These are phyloP conservation scores for Pedinophyceae sp. DNA, from an alignment of 139 green algal genomes.

Conservation along the genomic window DNA sequence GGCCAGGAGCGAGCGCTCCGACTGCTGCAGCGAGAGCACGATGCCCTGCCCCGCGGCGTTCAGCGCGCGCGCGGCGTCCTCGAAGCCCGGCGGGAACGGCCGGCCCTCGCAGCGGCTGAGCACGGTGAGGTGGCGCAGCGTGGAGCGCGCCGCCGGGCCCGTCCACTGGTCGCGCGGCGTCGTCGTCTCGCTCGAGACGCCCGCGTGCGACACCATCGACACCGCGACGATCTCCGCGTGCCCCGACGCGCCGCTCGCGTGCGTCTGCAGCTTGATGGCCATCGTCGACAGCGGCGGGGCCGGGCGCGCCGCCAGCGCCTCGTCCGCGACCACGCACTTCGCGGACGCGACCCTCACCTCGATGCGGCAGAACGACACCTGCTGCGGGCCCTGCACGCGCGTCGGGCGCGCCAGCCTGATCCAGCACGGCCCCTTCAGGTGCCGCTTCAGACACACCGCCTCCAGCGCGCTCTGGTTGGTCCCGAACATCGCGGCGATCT, in stretches of 20 bases:
- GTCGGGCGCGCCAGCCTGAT: slow-evolving; percentile 35
- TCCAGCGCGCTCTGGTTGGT: slow-evolving; percentile 57
- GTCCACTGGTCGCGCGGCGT: slow-evolving; percentile 1
- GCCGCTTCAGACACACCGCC: slow-evolving; percentile 76
- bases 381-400: slow-evolving; percentile 13
- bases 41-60: slow-evolving; percentile 39
- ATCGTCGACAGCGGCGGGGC: slow-evolving; percentile 21
- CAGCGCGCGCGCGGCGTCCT: slow-evolving; percentile 34
- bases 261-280: not conserved
- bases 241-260: not conserved
- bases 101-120: not conserved
- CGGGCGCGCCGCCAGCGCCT: slow-evolving; percentile 2
- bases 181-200: slow-evolving; percentile 2
- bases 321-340: slow-evolving; percentile 38
- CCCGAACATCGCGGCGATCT: slow-evolving; percentile 57
- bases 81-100: slow-evolving; percentile 55
- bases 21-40: slow-evolving; percentile 43
- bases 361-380: slow-evolving; percentile 83
- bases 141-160: too few relatives aligned
- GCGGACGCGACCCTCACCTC: slow-evolving; percentile 48
- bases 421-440: slow-evolving; percentile 83
- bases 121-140: not conserved
- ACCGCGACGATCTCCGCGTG: not conserved
- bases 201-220: not conserved
- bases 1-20: slow-evolving; percentile 73